These are phyloP conservation scores for Calocybe gambosa DNA, from an alignment of 1,284 basidiomycete genomes.

Conservation along the genomic window DNA sequence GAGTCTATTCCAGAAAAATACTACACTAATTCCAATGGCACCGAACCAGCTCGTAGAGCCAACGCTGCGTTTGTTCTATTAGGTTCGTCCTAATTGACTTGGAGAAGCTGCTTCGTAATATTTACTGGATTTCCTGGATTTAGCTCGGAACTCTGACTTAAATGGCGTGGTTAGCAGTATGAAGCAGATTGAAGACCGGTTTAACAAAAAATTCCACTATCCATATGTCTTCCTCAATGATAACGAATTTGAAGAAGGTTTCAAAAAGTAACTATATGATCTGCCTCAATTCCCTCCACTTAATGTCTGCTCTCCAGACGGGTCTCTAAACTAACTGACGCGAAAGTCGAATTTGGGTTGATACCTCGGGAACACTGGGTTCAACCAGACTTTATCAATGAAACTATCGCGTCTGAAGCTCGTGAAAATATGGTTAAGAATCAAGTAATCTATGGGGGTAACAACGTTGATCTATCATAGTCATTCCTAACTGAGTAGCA, in stretches of 20 bases:
- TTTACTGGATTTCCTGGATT: not conserved
- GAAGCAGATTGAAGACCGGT: conserved; percentile 76
- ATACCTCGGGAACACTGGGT: conserved; percentile 82
- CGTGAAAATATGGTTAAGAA: conserved; percentile 74
- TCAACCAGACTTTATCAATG: conserved; percentile 82
- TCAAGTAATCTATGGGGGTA: conserved; percentile 85
- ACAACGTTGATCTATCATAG: conserved; percentile 13
- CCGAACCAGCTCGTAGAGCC: conserved; percentile 48
- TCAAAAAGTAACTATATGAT: conserved; percentile 52
- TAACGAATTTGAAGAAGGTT: conserved; percentile 68
- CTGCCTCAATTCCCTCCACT: not conserved
- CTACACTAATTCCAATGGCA: conserved; percentile 36
- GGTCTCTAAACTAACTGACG: conserved; percentile 59
- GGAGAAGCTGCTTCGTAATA: too few relatives aligned
- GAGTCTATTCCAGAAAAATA: conserved; percentile 50
- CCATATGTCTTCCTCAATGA: conserved; percentile 89
- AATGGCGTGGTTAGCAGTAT: conserved; percentile 66
- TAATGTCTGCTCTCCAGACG: conserved; percentile 37
- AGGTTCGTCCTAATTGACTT: conserved; percentile 24
- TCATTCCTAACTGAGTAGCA: not conserved
- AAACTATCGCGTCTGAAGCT: conserved; percentile 66
- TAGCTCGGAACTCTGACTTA: conserved; percentile 77
- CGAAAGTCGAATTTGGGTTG: conserved; percentile 73
- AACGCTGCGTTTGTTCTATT: conserved; percentile 86
- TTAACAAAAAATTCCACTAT: conserved; percentile 83